Conservation (phyloP, 1,284 basidiomycete species). For the Leccinum angustisporum region DNA sequence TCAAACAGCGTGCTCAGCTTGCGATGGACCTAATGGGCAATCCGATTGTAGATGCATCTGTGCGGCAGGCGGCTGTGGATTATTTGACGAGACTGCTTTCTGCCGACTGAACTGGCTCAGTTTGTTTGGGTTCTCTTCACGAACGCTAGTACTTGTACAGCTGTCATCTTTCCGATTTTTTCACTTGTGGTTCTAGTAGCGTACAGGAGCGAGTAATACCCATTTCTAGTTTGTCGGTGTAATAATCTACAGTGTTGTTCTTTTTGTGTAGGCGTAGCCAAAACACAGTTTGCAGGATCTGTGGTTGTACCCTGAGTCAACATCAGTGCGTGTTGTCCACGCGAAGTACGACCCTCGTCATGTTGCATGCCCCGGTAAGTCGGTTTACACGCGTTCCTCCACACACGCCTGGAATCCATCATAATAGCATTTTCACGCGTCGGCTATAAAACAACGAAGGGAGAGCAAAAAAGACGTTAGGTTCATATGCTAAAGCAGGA, state of each 20-base stretch:
- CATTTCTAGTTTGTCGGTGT: constrained; percentile 2
- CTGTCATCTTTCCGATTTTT: background rate
- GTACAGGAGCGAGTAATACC: constrained; percentile 16
- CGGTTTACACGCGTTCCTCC: background rate
- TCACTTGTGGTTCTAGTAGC: background rate
- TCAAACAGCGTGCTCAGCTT: constrained; percentile 59
- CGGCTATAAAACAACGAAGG: background rate
- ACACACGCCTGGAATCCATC: background rate
- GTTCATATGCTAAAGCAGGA: background rate
- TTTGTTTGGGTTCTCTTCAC: constrained; percentile 14
- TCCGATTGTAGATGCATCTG: constrained; percentile 49
- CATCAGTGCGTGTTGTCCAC: background rate
- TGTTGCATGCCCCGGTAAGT: background rate
- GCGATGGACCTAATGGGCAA: constrained; percentile 63
- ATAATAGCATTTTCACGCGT: background rate
- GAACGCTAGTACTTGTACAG: background rate
- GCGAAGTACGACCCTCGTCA: background rate
- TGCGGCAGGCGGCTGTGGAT: constrained; percentile 65
- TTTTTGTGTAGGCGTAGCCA: background rate
- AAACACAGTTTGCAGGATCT: background rate
- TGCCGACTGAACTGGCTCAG: constrained; percentile 31
- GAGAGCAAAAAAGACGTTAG: no score
- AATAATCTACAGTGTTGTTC: background rate
- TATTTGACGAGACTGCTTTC: constrained; percentile 63
- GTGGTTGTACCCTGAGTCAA: background rate